phyloP scores from a whole-genome alignment of 495 filamentous ascomycete genomes.

The Aspergillus homomorphus region DNA sequence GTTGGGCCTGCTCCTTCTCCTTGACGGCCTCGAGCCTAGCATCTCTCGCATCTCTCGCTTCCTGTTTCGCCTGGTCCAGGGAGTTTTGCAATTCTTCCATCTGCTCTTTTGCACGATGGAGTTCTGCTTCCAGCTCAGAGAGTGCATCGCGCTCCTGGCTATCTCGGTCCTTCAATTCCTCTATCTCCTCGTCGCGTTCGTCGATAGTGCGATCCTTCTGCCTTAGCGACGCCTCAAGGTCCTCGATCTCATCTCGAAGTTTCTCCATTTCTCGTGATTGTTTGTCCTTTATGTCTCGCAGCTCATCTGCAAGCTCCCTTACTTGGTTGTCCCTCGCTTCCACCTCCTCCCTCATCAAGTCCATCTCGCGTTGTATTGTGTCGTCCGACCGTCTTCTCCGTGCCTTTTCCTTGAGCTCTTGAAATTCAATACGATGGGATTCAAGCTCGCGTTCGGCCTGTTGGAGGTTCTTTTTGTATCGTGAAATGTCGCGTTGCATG shows the following conservation, averaged over 20 bases:
- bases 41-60: slow-evolving; percentile 56
- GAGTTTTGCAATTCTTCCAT: slow-evolving; percentile 61
- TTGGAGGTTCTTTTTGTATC: slow-evolving; percentile 74
- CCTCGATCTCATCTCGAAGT: slow-evolving; percentile 64
- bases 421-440: slow-evolving; percentile 69
- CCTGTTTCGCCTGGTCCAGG: slow-evolving; percentile 48
- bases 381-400: slow-evolving; percentile 70
- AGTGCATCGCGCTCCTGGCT: slow-evolving; percentile 51
- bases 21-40: slow-evolving; percentile 61
- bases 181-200: slow-evolving; percentile 63
- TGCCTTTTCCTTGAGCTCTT: slow-evolving; percentile 73
- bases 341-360: slow-evolving; percentile 56
- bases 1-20: slow-evolving; percentile 52
- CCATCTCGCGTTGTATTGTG: slow-evolving; percentile 58
- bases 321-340: slow-evolving; percentile 54
- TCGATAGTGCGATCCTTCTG: slow-evolving; percentile 64
- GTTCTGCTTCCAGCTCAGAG: slow-evolving; percentile 48
- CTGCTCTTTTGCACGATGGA: slow-evolving; percentile 54
- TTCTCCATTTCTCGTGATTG: slow-evolving; percentile 56
- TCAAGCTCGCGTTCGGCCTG: slow-evolving; percentile 80
- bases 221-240: slow-evolving; percentile 61
- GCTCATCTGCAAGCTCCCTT: slow-evolving; percentile 42
- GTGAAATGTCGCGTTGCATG: slow-evolving; percentile 78
- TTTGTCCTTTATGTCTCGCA: slow-evolving; percentile 43
- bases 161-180: slow-evolving; percentile 55